phyloP scores from a whole-genome alignment of 2,329 filamentous ascomycete species.

The Aspergillus oerlinghausenensis region DNA sequence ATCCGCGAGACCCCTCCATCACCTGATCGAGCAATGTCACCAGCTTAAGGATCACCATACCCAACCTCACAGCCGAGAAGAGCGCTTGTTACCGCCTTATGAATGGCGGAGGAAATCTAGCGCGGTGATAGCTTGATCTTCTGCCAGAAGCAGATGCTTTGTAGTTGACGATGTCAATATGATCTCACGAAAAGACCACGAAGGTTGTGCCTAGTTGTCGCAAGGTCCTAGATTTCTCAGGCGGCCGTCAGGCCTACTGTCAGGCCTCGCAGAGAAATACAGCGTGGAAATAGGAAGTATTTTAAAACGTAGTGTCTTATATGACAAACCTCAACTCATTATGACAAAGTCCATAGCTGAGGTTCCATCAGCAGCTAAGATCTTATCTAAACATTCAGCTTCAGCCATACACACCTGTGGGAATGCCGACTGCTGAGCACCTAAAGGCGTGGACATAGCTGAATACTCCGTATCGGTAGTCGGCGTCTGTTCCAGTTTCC shows the following conservation, averaged over 20 bases:
- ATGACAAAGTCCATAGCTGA: background rate
- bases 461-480: background rate
- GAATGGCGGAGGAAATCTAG: conserved; percentile 1
- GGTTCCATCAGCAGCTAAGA: background rate
- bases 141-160: background rate
- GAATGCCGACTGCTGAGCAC: background rate
- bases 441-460: background rate
- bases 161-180: background rate
- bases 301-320: background rate
- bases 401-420: background rate
- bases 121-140: background rate
- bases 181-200: background rate
- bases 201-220: background rate
- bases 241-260: too few species aligned
- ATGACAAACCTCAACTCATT: background rate
- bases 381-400: background rate
- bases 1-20: background rate
- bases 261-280: background rate
- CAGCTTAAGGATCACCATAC: background rate
- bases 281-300: background rate
- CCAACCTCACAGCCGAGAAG: background rate
- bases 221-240: background rate
- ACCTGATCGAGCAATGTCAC: background rate
- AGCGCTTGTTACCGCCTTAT: conserved; percentile 5
- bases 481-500: background rate